Conservation (phyloP, 2,329 filamentous ascomycete genomes). For the Dactylellina cionopaga region DNA sequence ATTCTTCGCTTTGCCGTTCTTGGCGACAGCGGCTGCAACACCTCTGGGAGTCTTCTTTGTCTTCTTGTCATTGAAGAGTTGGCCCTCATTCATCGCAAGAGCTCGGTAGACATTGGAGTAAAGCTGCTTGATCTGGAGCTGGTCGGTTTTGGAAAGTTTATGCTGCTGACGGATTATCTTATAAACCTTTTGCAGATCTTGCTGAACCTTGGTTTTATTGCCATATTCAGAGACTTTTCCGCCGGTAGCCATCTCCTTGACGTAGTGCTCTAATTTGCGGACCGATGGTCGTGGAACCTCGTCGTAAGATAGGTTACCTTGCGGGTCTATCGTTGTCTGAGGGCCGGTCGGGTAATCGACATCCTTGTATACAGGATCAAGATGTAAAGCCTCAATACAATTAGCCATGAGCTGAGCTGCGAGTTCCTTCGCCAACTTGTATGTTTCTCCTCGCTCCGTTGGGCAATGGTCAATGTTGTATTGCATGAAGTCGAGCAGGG, state of each 20-base stretch:
- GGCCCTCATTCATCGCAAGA: slow-evolving; percentile 95
- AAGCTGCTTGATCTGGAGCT: slow-evolving; percentile 93
- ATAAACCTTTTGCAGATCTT: slow-evolving; percentile 92
- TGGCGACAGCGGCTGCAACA: slow-evolving; percentile 63
- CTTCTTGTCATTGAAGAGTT: slow-evolving; percentile 92
- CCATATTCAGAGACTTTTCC: slow-evolving; percentile 99
- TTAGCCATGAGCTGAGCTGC: slow-evolving; percentile 95
- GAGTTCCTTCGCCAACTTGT: slow-evolving; percentile 95
- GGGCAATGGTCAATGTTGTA: slow-evolving; percentile 99
- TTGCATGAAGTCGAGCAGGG: slow-evolving; percentile 97
- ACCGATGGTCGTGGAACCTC: slow-evolving; percentile 87
- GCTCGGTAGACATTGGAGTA: slow-evolving; percentile 95
- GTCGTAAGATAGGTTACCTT: slow-evolving; percentile 90
- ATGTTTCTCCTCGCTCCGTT: slow-evolving; percentile 94
- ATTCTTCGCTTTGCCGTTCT: slow-evolving; percentile 81
- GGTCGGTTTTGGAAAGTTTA: slow-evolving; percentile 94
- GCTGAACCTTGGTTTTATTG: slow-evolving; percentile 97
- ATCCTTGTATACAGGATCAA: slow-evolving; percentile 93
- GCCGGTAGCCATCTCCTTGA: slow-evolving; percentile 97
- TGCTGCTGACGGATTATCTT: slow-evolving; percentile 98
- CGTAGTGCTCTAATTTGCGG: slow-evolving; percentile 97
- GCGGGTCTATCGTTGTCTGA: slow-evolving; percentile 88
- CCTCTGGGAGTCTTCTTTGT: slow-evolving; percentile 65
- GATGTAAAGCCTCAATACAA: slow-evolving; percentile 88
- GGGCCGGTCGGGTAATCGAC: slow-evolving; percentile 91